These are phyloP conservation scores for Athelia sp. DNA, from an alignment of 1,284 basidiomycete genomes.

Conservation along the genomic window DNA sequence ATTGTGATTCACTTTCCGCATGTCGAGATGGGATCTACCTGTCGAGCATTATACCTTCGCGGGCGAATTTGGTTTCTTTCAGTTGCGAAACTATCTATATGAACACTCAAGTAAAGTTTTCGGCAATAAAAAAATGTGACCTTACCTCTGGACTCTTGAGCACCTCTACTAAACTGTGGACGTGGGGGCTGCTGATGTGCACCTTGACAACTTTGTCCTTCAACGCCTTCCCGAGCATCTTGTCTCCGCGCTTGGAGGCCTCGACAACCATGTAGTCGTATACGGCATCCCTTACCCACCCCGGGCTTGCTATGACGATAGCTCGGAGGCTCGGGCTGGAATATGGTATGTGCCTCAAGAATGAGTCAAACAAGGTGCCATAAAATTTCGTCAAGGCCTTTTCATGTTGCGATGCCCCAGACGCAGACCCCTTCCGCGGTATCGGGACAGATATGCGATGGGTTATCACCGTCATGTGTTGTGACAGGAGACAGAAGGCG, in stretches of 20 bases:
- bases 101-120: conserved; percentile 1
- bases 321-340: conserved; percentile 71
- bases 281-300: conserved; percentile 91
- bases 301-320: conserved; percentile 94
- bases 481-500: conserved; percentile 89
- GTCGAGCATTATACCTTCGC: conserved; percentile 88
- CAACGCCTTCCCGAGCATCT: conserved; percentile 66
- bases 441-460: conserved; percentile 90
- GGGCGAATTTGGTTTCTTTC: conserved; percentile 97
- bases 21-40: too few species aligned
- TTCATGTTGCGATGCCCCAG: conserved; percentile 78
- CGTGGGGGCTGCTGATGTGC: conserved; percentile 90
- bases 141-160: conserved; percentile 88
- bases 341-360: conserved; percentile 88
- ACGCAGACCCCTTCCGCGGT: conserved; percentile 86
- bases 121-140: conserved; percentile 5
- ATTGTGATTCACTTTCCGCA: too few species aligned
- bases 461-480: conserved; percentile 94
- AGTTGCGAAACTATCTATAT: conserved; percentile 66
- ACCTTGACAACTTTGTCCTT: conserved; percentile 88
- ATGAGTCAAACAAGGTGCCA: conserved; percentile 80
- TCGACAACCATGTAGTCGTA: conserved; percentile 84
- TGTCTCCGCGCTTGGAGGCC: conserved; percentile 81
- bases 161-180: conserved; percentile 94
- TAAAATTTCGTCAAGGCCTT: conserved; percentile 86